Percentiles rank a stretch among this genome's conserved stretches.
Conservation (phyloP, 2,329 filamentous ascomycete species). For the Pseudopithomyces chartarum region DNA sequence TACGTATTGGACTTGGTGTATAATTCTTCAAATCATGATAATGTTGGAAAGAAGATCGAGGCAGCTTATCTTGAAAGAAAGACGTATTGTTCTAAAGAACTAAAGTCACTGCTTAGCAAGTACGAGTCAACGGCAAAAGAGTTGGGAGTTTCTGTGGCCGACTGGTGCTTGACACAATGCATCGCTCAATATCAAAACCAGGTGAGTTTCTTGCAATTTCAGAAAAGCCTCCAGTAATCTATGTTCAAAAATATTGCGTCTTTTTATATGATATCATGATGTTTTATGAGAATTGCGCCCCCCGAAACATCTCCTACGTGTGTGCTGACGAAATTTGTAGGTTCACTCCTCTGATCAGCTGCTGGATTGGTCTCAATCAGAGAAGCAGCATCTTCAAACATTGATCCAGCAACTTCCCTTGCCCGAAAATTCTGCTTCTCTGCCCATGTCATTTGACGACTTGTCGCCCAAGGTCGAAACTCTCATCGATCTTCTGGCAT, state of each 20-base stretch:
- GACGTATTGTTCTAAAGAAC: conserved; percentile 48
- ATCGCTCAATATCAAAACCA: conserved; percentile 33
- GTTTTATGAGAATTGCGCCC: neutral
- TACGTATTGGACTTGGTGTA: conserved; percentile 42
- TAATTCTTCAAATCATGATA: conserved; percentile 23
- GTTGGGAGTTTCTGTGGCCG: conserved; percentile 44
- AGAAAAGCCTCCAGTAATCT: neutral
- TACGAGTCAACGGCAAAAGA: conserved; percentile 42
- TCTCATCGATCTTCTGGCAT: conserved; percentile 43
- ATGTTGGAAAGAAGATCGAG: conserved; percentile 28
- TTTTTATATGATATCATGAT: no score
- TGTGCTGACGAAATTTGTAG: neutral
- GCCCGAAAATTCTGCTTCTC: neutral
- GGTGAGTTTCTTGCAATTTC: neutral
- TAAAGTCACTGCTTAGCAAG: conserved; percentile 40
- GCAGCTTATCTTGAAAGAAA: conserved; percentile 36
- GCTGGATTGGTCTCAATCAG: conserved; percentile 36
- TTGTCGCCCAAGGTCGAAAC: conserved; percentile 43
- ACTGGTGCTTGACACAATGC: conserved; percentile 48
- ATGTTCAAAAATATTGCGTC: no score
- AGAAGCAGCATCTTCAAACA: conserved; percentile 41
- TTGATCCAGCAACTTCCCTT: conserved; percentile 25
- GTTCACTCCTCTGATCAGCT: conserved; percentile 21
- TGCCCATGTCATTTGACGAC: conserved; percentile 19
- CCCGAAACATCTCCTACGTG: no score